phyloP scores from a whole-genome alignment of 2,329 filamentous ascomycete genomes.

The Alternaria arborescens region DNA sequence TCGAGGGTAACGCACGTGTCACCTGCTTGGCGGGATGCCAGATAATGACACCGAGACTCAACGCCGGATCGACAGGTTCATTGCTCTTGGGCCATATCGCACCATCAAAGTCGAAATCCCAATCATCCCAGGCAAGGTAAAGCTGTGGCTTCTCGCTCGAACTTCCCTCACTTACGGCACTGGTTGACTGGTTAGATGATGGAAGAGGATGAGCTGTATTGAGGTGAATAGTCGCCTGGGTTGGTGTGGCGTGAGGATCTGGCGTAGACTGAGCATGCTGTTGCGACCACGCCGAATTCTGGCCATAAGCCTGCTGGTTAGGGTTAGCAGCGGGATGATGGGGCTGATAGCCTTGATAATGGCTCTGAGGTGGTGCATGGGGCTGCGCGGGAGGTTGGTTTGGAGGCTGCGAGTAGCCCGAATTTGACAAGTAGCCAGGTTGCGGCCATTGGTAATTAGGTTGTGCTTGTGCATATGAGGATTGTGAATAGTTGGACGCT shows the following conservation, averaged over 20 bases:
- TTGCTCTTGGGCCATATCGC: slow-evolving; percentile 57
- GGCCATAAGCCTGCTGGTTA: slow-evolving; percentile 36
- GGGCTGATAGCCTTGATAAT: slow-evolving; percentile 30
- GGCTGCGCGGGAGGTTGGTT: slow-evolving; percentile 31
- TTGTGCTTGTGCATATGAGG: slow-evolving; percentile 32
- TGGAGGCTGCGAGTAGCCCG: slow-evolving; percentile 33
- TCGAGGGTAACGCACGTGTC: slow-evolving; percentile 54
- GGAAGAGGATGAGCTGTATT: slow-evolving; percentile 22
- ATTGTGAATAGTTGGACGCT: slow-evolving; percentile 26
- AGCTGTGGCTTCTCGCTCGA: slow-evolving; percentile 40
- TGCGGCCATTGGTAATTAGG: slow-evolving; percentile 38
- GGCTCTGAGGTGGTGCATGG: slow-evolving; percentile 30
- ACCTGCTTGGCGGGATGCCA: slow-evolving; percentile 57
- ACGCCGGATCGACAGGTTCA: slow-evolving; percentile 54
- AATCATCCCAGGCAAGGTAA: slow-evolving; percentile 49
- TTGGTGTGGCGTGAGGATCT: slow-evolving; percentile 43
- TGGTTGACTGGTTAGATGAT: slow-evolving; percentile 21
- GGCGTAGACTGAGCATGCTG: slow-evolving; percentile 17
- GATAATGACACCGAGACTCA: slow-evolving; percentile 58
- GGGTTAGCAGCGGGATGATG: slow-evolving; percentile 31
- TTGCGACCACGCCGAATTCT: slow-evolving; percentile 34
- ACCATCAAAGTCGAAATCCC: slow-evolving; percentile 56
- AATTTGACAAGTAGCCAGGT: slow-evolving; percentile 32
- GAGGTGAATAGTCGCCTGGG: slow-evolving; percentile 35
- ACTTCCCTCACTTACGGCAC: slow-evolving; percentile 26